A percentile compares a stretch with the other conserved stretches of the same genome.
These are phyloP conservation scores for Annulohypoxylon moriforme DNA, from an alignment of 495 filamentous ascomycete genomes.

Conservation along the genomic window DNA sequence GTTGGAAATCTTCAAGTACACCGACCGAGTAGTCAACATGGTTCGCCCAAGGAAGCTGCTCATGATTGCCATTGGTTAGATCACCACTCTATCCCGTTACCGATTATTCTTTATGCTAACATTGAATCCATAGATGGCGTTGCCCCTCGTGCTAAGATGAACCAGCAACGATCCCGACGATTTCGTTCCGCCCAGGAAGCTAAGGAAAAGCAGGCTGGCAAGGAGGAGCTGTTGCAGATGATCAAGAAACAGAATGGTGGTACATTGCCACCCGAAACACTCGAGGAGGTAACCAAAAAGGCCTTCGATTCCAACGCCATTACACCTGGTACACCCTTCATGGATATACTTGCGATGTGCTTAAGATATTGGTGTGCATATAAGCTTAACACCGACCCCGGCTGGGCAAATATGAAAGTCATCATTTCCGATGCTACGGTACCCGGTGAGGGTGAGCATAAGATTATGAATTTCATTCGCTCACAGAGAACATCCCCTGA, in stretches of 20 bases:
- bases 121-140: constrained; percentile 76
- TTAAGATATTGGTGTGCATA: constrained; percentile 96
- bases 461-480: constrained; percentile 98
- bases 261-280: constrained; percentile 66
- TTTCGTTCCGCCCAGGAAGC: constrained; percentile 96
- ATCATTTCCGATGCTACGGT: constrained; percentile 99
- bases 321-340: constrained; percentile 97
- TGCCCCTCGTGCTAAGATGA: constrained; percentile 95
- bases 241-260: constrained; percentile 77
- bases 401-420: constrained; percentile 97
- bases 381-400: constrained; percentile 95
- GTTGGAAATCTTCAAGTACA: constrained; percentile 96
- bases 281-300: constrained; percentile 80
- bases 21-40: constrained; percentile 98
- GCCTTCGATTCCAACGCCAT: constrained; percentile 99
- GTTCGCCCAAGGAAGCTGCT: constrained; percentile 93
- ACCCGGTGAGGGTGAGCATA: constrained; percentile 97
- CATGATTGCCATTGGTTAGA: constrained; percentile 96
- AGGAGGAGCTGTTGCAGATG: constrained; percentile 84
- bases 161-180: constrained; percentile 91
- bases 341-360: constrained; percentile 93
- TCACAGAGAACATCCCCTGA: constrained; percentile 90
- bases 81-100: not conserved
- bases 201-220: constrained; percentile 91
- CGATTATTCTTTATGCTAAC: constrained; percentile 49